phyloP scores from a whole-genome alignment of 2,329 filamentous ascomycete genomes.

The Aspergillus alliaceus region DNA sequence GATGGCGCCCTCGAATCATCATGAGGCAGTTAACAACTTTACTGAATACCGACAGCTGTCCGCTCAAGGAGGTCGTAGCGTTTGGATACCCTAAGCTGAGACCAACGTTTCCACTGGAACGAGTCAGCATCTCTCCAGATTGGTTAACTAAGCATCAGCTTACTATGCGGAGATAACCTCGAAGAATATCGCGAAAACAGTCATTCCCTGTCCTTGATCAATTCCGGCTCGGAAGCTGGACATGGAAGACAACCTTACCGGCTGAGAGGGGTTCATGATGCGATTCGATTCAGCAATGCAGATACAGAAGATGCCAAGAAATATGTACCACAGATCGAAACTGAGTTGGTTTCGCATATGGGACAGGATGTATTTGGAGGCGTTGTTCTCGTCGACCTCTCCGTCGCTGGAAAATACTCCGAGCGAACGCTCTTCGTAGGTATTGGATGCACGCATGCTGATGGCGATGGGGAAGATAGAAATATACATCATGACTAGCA shows the following conservation, averaged over 20 bases:
- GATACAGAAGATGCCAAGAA: conserved; percentile 59
- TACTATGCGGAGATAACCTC: conserved; percentile 44
- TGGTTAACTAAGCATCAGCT: conserved; percentile 5
- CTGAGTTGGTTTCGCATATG: conserved; percentile 64
- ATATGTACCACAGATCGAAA: conserved; percentile 66
- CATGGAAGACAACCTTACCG: conserved; percentile 18
- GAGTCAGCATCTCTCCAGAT: conserved; percentile 3
- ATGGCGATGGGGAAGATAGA: conserved; percentile 95
- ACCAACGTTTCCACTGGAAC: conserved; percentile 33
- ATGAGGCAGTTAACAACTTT: conserved; percentile 57
- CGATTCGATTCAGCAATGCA: conserved; percentile 53
- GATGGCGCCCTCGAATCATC: conserved; percentile 57
- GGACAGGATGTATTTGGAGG: conserved; percentile 47
- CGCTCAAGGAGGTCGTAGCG: conserved; percentile 35
- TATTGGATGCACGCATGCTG: conserved; percentile 71
- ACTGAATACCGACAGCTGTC: conserved; percentile 49
- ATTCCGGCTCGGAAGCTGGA: not conserved
- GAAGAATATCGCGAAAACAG: conserved; percentile 56
- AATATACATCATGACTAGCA: conserved; percentile 96
- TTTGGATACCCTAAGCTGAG: conserved; percentile 34
- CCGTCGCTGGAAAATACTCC: conserved; percentile 52
- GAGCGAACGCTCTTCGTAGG: conserved; percentile 67
- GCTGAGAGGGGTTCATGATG: conserved; percentile 26
- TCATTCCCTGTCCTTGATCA: conserved; percentile 36
- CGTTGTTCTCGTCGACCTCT: conserved; percentile 24